Percentiles rank a stretch among this genome's conserved stretches.
Conservation (phyloP, 2,329 filamentous ascomycete species). For the Aspergillus sojae region DNA sequence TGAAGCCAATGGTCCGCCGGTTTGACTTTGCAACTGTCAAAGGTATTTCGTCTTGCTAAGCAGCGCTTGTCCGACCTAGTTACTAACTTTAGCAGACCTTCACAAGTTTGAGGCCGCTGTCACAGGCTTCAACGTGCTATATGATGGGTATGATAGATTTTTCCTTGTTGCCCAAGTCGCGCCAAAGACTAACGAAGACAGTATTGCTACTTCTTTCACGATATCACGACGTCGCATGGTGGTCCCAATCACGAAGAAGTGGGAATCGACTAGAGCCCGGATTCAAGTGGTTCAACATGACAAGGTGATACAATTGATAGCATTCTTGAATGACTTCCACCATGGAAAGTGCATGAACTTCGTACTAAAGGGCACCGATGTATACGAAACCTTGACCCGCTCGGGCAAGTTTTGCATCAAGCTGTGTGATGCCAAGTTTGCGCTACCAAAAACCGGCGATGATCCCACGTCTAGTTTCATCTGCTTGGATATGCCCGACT, state of each 20-base stretch:
- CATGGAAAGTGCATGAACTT: constrained; percentile 91
- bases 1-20: constrained; percentile 68
- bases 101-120: constrained; percentile 78
- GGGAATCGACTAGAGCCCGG: constrained; percentile 79
- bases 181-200: constrained; percentile 18
- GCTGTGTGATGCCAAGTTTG: constrained; percentile 89
- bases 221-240: constrained; percentile 87
- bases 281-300: constrained; percentile 79
- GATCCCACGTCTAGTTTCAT: constrained; percentile 69
- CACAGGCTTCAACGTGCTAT: constrained; percentile 77
- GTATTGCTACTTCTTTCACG: constrained; percentile 71
- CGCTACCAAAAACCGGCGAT: constrained; percentile 65
- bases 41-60: constrained; percentile 27
- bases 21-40: constrained; percentile 66
- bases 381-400: constrained; percentile 70
- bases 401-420: constrained; percentile 72
- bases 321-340: constrained; percentile 85
- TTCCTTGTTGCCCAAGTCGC: background rate
- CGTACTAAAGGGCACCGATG: constrained; percentile 78
- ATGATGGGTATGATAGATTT: constrained; percentile 56
- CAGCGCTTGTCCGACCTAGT: background rate
- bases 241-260: constrained; percentile 91
- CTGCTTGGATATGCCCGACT: constrained; percentile 83
- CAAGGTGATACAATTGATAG: constrained; percentile 74
- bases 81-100: constrained; percentile 56